phyloP scores from a whole-genome alignment of 2,329 filamentous ascomycete genomes.

The Ciborinia camelliae region DNA sequence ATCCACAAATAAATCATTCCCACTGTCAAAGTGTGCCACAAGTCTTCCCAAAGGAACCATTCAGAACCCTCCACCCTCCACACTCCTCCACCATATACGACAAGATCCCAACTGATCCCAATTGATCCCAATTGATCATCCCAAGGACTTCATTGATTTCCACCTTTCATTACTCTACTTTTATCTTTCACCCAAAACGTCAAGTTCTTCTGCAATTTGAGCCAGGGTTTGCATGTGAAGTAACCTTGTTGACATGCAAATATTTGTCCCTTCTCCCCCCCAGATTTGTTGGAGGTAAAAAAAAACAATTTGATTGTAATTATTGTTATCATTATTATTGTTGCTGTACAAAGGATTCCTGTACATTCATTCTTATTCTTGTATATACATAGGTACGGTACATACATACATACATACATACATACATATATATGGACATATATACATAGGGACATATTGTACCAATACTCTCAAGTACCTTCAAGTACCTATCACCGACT shows the following conservation, averaged over 20 bases:
- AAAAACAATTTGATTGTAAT: neutral
- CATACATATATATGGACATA: neutral
- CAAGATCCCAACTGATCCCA: neutral
- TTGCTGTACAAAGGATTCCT: too few species aligned
- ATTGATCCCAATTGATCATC: conserved; percentile 6
- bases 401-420: neutral
- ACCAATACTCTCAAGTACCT: too few species aligned
- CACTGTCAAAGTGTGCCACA: neutral
- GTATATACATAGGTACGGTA: neutral
- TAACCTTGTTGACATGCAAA: neutral
- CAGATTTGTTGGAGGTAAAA: too few species aligned
- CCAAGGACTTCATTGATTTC: conserved; percentile 14
- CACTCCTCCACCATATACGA: neutral
- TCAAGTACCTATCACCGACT: too few species aligned
- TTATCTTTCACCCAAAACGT: neutral
- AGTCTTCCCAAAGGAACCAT: neutral
- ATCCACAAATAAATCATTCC: neutral
- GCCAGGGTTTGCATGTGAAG: neutral
- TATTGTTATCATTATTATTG: too few species aligned
- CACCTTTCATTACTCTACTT: conserved; percentile 1
- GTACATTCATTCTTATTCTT: neutral
- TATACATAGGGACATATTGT: too few species aligned
- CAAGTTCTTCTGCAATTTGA: neutral
- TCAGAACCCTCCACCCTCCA: neutral
- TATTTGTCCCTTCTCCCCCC: conserved; percentile 9